Percentiles rank a stretch among this genome's conserved stretches.
These are phyloP conservation scores for Paraglomus brasilianum DNA, from an alignment of 192 early-diverging fungal genomes.

Conservation along the genomic window DNA sequence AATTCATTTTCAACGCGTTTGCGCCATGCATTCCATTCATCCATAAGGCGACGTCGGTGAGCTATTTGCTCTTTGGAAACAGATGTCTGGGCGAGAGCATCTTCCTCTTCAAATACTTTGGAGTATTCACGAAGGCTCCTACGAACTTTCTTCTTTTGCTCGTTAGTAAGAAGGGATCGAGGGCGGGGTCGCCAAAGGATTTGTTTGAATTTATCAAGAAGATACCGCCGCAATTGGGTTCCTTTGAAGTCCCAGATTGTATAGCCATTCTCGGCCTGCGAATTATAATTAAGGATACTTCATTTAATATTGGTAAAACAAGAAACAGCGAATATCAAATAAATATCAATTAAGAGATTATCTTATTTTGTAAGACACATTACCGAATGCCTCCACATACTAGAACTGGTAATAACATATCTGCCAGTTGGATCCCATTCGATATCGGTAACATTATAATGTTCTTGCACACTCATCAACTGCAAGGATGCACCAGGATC, in stretches of 20 bases:
- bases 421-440: slow-evolving; percentile 99
- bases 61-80: slow-evolving; percentile 74
- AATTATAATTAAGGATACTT: slow-evolving; percentile 7
- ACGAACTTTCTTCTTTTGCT: slow-evolving; percentile 81
- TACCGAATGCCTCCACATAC: slow-evolving; percentile 78
- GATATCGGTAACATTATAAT: slow-evolving; percentile 93
- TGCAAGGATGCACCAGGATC: slow-evolving; percentile 56
- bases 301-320: slow-evolving; percentile 15
- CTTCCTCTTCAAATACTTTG: slow-evolving; percentile 86
- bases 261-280: slow-evolving; percentile 82
- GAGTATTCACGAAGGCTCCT: slow-evolving; percentile 92
- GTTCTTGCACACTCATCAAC: slow-evolving; percentile 76
- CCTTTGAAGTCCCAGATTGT: slow-evolving; percentile 92
- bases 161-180: slow-evolving; percentile 69
- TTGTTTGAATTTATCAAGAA: slow-evolving; percentile 86
- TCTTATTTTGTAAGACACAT: slow-evolving; percentile 20
- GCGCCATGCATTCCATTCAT: slow-evolving; percentile 87
- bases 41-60: slow-evolving; percentile 69
- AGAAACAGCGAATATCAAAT: not conserved
- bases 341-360: not conserved
- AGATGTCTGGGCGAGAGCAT: slow-evolving; percentile 68
- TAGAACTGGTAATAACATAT: slow-evolving; percentile 83
- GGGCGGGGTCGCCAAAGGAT: slow-evolving; percentile 96
- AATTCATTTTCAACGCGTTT: slow-evolving; percentile 60
- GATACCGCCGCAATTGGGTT: slow-evolving; percentile 69